Evolutionary conservation across 306 rosid species (phyloP), one percentile per base, ranked within the genome.

Genomic region (Benincasa hispida): DNA sequence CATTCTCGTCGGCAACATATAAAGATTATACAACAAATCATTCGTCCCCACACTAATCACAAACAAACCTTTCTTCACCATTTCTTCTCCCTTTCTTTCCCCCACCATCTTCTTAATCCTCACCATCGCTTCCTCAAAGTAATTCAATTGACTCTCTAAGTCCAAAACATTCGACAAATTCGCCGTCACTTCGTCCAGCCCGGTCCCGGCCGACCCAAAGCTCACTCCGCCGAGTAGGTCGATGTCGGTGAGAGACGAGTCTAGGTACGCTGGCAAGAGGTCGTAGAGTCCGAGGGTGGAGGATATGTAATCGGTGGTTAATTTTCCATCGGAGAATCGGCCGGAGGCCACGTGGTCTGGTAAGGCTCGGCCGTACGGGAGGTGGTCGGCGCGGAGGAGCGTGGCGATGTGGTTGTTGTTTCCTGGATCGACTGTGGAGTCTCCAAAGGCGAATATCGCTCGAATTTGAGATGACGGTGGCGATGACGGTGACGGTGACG

Each of bases 201-300:
- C 88, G 0, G 78, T 28, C 53, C 85, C 85, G 3, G 80, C 86
- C 2, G 82, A 81, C 8, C 50, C 87, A 63, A 86, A 86, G 63
- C 82, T 83, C 11, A 76, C 83, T 2, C 85, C 87, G 2, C 85
- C 74, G 10, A 81, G 67, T 51, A 86, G 69, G 58, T 83, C 82
- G 2, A 1, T 8, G 6, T 79, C 85, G 9, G 19, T 3, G 3
- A 58, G 19, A 2, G 30, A 0, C 18, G 35, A 7, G 65, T 58
- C 65, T 25, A 58, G 15, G 19, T 58, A 58, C 9, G 35, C 65
- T 18, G 65, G 65, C 65, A 58, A 0, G 15, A 58, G 65, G 8
- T 25, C 65, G 3, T 27, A 11, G 1, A 58, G 2, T 8, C 65
- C 65, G 18, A 25, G 2, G 3, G 35, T 15, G 8, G 65, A 58